Conservation (phyloP, 371 early-diverging fungal species). For the Actinomortierella wolfii region DNA sequence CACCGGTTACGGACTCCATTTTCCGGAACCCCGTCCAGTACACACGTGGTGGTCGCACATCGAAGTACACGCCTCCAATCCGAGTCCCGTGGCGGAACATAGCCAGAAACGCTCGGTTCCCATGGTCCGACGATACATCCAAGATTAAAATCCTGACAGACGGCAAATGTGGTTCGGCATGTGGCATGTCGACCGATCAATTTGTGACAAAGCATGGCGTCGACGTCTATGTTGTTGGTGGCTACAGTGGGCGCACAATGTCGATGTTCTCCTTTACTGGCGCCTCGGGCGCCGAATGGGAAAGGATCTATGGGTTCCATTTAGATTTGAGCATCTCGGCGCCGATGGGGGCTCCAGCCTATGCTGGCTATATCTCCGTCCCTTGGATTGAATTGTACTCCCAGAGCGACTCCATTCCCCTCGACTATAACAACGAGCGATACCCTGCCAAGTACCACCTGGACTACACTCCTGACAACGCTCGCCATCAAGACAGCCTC, state of each 20-base stretch:
- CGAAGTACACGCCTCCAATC: slow-evolving; percentile 17
- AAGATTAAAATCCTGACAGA: slow-evolving; percentile 1
- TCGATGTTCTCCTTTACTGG: too few species aligned
- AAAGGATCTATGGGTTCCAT: too few species aligned
- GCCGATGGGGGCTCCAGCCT: too few species aligned
- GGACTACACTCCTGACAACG: too few species aligned
- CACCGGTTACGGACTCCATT: slow-evolving; percentile 25
- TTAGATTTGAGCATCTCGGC: too few species aligned
- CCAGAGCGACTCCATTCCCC: too few species aligned
- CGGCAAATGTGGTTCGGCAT: slow-evolving; percentile 24
- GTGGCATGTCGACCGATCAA: slow-evolving; percentile 15
- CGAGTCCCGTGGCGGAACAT: slow-evolving; percentile 11
- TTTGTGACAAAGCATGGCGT: slow-evolving; percentile 25
- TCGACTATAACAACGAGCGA: too few species aligned
- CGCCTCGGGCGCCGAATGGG: too few species aligned
- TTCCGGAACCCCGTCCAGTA: slow-evolving; percentile 33
- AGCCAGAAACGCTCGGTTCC: slow-evolving; percentile 21
- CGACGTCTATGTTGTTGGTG: slow-evolving; percentile 37
- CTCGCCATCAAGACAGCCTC: too few species aligned
- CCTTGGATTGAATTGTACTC: too few species aligned
- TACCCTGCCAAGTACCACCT: too few species aligned
- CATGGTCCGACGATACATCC: slow-evolving; percentile 31
- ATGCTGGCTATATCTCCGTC: too few species aligned
- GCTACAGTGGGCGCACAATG: slow-evolving; percentile 10
- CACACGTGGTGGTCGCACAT: slow-evolving; percentile 29